These are phyloP conservation scores for Platanthera zijinensis DNA, from an alignment of 106 monocot genomes.

Conservation along the genomic window DNA sequence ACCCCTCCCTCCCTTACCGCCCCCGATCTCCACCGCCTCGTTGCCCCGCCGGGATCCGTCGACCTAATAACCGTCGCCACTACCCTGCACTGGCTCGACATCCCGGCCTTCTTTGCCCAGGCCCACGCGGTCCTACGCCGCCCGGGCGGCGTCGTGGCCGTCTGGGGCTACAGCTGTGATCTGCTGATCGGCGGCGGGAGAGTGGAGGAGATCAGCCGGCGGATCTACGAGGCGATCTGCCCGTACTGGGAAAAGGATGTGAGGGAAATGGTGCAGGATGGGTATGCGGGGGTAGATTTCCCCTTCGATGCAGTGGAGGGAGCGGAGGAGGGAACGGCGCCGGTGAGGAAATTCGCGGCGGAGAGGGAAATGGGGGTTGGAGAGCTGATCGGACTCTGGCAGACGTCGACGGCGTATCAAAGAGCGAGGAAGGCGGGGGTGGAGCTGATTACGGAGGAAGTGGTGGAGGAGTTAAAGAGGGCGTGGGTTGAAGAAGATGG, in stretches of 20 bases:
- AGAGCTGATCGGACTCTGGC: conserved; percentile 30
- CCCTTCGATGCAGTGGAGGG: too few species aligned
- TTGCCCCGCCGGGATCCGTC: conserved; percentile 13
- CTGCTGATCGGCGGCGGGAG: too few species aligned
- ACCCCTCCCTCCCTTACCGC: conserved; percentile 25
- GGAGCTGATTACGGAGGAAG: conserved; percentile 47
- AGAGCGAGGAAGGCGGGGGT: conserved; percentile 58
- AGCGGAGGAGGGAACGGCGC: conserved; percentile 31
- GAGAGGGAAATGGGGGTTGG: conserved; percentile 38
- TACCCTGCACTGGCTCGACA: conserved; percentile 83
- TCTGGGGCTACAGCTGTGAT: conserved; percentile 49
- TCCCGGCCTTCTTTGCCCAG: conserved; percentile 45
- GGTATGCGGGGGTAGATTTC: conserved; percentile 20
- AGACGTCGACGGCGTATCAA: conserved; percentile 76
- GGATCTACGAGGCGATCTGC: conserved; percentile 18
- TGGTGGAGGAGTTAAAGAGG: conserved; percentile 29
- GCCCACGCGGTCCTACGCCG: conserved; percentile 30
- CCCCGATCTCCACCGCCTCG: conserved; percentile 13
- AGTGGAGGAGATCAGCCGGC: conserved; percentile 37
- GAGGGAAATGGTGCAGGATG: conserved; percentile 32
- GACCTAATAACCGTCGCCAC: conserved; percentile 74
- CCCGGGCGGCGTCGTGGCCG: conserved; percentile 55
- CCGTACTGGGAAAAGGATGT: conserved; percentile 35
- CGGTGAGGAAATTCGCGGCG: conserved; percentile 44
- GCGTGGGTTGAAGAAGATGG: conserved; percentile 46